Evolutionary conservation across 2,329 filamentous ascomycete genomes (phyloP).

Genomic region (Ramichloridium luteum): DNA sequence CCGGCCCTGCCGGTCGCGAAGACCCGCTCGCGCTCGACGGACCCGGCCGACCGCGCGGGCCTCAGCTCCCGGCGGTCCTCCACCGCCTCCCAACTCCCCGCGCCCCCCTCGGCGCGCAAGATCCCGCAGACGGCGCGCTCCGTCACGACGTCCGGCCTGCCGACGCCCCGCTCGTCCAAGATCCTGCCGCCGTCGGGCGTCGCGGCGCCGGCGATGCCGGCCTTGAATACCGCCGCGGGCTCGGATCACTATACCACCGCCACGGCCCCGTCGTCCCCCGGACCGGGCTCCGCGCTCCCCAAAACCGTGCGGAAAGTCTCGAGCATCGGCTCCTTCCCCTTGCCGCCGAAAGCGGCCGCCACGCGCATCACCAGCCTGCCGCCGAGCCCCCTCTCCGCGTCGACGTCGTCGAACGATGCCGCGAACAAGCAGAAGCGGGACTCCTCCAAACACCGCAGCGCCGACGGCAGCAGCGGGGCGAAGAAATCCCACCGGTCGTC

Average conservation of each 20-base stretch:
- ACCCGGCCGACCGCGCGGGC: constrained; percentile 30
- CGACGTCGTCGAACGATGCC: constrained; percentile 32
- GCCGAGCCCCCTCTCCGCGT: constrained; percentile 39
- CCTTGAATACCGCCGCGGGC: constrained; percentile 32
- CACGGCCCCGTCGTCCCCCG: constrained; percentile 2
- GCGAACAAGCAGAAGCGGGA: constrained; percentile 24
- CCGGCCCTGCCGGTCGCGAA: constrained; percentile 64
- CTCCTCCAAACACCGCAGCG: constrained; percentile 22
- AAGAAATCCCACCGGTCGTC: constrained; percentile 16
- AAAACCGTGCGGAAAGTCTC: constrained; percentile 74
- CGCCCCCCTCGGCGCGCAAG: constrained; percentile 25
- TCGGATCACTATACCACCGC: constrained; percentile 6
- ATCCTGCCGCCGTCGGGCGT: no score
- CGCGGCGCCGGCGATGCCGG: constrained; percentile 32
- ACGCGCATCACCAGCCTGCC: constrained; percentile 47
- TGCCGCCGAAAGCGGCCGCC: constrained; percentile 61
- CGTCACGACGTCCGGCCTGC: constrained; percentile 41
- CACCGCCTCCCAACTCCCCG: constrained; percentile 17
- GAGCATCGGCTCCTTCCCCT: constrained; percentile 88
- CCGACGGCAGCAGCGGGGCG: constrained; percentile 18
- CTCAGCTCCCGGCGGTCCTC: constrained; percentile 23
- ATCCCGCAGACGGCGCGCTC: constrained; percentile 22
- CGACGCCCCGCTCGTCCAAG: constrained; percentile 28
- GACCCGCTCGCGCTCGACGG: constrained; percentile 47
- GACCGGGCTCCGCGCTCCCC: constrained; percentile 9